These are phyloP conservation scores for Pittosporum tobira DNA, from an alignment of 129 eudicot genomes.

Conservation along the genomic window DNA sequence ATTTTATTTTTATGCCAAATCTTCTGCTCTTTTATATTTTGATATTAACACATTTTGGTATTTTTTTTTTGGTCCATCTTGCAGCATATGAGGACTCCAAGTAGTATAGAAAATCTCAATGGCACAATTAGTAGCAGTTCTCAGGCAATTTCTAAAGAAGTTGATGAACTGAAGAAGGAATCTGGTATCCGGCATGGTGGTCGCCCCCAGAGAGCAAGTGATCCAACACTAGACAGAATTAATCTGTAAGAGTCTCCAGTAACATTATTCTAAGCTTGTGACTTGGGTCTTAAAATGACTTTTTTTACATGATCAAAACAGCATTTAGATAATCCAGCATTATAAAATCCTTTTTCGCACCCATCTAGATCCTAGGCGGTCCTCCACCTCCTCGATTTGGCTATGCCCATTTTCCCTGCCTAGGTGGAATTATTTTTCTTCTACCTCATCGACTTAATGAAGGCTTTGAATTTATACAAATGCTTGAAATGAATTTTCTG, in stretches of 20 bases:
- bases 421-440: too few relatives aligned
- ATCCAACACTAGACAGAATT: conserved; percentile 40
- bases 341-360: too few relatives aligned
- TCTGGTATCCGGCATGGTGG: conserved; percentile 13
- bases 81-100: conserved; percentile 23
- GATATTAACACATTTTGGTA: not conserved
- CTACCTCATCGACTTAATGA: too few relatives aligned
- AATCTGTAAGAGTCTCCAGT: conserved; percentile 40
- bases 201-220: conserved; percentile 24
- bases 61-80: conserved; percentile 1
- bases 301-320: too few relatives aligned
- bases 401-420: too few relatives aligned
- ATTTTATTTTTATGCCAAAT: not conserved
- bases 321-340: too few relatives aligned
- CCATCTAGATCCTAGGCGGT: too few relatives aligned
- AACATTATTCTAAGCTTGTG: not conserved
- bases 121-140: conserved; percentile 9
- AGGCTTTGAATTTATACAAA: too few relatives aligned
- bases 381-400: too few relatives aligned
- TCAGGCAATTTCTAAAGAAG: conserved; percentile 15
- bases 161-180: conserved; percentile 9
- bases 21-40: not conserved
- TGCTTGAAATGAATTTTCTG: too few relatives aligned
- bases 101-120: conserved; percentile 13
- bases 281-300: not conserved